Conservation (phyloP, 2,329 filamentous ascomycete genomes). For the Pezicula neosporulosa region DNA sequence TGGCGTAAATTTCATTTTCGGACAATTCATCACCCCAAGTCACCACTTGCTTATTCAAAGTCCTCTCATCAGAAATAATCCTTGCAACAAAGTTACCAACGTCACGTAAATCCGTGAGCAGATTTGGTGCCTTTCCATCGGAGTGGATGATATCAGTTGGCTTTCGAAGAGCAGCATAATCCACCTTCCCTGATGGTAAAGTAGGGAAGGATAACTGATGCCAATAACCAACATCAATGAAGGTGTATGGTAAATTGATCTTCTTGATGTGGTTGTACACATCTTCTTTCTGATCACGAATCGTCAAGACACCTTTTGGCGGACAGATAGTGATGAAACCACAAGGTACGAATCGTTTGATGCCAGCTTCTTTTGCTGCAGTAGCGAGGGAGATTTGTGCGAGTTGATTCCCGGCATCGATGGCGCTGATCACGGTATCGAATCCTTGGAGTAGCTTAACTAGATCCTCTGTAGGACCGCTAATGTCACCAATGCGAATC, state of each 20-base stretch:
- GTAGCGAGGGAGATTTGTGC: constrained; percentile 43
- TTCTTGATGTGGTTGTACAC: constrained; percentile 46
- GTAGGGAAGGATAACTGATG: constrained; percentile 43
- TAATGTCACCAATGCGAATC: constrained; percentile 40
- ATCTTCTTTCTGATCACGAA: constrained; percentile 46
- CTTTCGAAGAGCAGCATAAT: background rate
- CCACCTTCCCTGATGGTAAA: constrained; percentile 37
- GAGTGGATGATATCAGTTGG: constrained; percentile 31
- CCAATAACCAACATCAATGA: constrained; percentile 59
- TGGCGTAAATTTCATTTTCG: constrained; percentile 41
- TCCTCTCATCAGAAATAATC: constrained; percentile 48
- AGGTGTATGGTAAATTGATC: constrained; percentile 48
- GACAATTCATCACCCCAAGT: constrained; percentile 42
- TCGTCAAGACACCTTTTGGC: constrained; percentile 32
- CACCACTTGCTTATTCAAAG: constrained; percentile 49
- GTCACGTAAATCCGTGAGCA: constrained; percentile 47
- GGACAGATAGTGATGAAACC: constrained; percentile 32
- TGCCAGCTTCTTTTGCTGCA: constrained; percentile 45
- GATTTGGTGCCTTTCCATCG: constrained; percentile 39
- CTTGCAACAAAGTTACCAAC: constrained; percentile 47
- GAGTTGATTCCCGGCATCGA: constrained; percentile 31
- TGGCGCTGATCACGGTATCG: constrained; percentile 42
- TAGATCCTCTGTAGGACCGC: constrained; percentile 36
- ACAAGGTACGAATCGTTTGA: constrained; percentile 49
- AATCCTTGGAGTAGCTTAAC: constrained; percentile 36